These are phyloP conservation scores for Pulveroboletus sp. DNA, from an alignment of 768 basidiomycete species.

Conservation along the genomic window DNA sequence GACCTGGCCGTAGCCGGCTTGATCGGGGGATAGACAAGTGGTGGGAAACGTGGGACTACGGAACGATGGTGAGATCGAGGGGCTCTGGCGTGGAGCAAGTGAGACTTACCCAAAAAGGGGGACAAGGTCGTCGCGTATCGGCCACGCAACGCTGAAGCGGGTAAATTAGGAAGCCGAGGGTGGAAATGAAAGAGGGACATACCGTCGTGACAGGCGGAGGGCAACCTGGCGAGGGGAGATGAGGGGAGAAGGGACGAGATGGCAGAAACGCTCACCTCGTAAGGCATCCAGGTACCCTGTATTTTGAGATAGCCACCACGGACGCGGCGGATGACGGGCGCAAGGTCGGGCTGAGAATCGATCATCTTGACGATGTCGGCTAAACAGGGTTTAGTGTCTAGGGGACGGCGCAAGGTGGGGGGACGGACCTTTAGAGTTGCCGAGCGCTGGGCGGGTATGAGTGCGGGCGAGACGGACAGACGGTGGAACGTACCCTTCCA, in stretches of 20 bases:
- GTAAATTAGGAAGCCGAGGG: conserved; percentile 11
- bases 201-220: conserved; percentile 76
- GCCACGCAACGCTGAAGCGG: conserved; percentile 71
- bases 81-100: neutral
- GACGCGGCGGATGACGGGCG: conserved; percentile 75
- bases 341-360: conserved; percentile 86
- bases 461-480: neutral
- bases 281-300: conserved; percentile 93
- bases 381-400: conserved; percentile 34
- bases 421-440: conserved; percentile 77
- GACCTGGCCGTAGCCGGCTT: conserved; percentile 83
- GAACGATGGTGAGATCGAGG: conserved; percentile 17
- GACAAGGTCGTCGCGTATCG: conserved; percentile 78
- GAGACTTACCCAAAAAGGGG: conserved; percentile 78
- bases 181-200: conserved; percentile 27
- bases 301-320: conserved; percentile 88
- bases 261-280: conserved; percentile 52
- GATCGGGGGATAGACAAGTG: conserved; percentile 80
- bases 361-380: conserved; percentile 93
- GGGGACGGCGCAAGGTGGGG: conserved; percentile 6
- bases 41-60: conserved; percentile 76
- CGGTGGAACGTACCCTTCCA: conserved; percentile 69
- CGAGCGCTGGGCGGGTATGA: conserved; percentile 54
- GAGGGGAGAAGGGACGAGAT: conserved; percentile 16
- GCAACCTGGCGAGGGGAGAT: conserved; percentile 54